Evolutionary conservation across 805 yeast species (phyloP), one percentile per base, ranked within the genome.

Genomic region (Millerozyma miso): DNA sequence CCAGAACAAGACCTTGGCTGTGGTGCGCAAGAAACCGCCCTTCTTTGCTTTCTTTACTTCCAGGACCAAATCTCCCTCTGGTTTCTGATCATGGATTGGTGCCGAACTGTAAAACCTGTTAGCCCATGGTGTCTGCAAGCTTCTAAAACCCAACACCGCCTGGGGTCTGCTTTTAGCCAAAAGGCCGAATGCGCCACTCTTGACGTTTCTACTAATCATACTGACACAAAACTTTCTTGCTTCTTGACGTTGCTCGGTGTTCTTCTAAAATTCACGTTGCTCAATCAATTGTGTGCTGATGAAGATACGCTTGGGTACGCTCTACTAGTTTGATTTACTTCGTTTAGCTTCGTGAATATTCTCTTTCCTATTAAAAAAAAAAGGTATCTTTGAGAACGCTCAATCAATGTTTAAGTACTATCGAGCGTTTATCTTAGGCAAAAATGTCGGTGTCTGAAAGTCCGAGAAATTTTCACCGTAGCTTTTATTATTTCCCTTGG

Each of bases 1-100:
- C 31, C 80, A 51, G 6, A 74, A 65, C 3, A 85, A 65, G 15
- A 77, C 52, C 55, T 77, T 50, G 35, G 56, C 69, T 17, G 83
- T 63, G 31, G 73, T 59, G 53, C 74, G 73, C 75, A 83, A 74
- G 4, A 73, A 19, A 7, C 14, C 13, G 5, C 36, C n/a, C 29
- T 38, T 38, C 35, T 26, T 34, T 7, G 29, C 29, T 10, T 23
- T 35, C 19, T 35, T 8, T 3, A 36, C 29, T 37, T 26, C 33
- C 31, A 15, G 31, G 31, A n/a, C 26, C 19, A 20, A n/a, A 26
- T n/a, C 8, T 18, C 19, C 29, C 46, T 42, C 14, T 37, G 39
- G 7, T 44, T 33, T 44, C 53, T 45, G 41, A 51, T 49, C 55
- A 51, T 49, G 15, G 6, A 10, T 3, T 31, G 16, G 16, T 14